Percentiles rank a stretch among this genome's conserved stretches.
Conservation (phyloP, 345 rosid genomes). For the Rubroshorea leprosula region DNA sequence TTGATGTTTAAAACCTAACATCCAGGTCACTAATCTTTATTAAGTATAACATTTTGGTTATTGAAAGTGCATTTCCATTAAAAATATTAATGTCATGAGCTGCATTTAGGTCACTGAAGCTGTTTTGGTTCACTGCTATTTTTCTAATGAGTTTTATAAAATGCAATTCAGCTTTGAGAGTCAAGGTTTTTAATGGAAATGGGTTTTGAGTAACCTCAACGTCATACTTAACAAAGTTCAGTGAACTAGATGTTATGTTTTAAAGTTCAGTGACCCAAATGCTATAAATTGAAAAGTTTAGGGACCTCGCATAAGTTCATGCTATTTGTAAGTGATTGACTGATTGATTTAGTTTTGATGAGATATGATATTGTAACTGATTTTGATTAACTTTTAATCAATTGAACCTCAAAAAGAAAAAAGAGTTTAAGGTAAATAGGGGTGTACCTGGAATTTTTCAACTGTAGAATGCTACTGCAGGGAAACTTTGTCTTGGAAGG, state of each 20-base stretch:
- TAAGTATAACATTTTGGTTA: background rate
- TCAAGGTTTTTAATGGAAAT: background rate
- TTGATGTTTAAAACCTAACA: background rate
- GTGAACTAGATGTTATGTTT: background rate
- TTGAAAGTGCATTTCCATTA: background rate
- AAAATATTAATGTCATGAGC: background rate
- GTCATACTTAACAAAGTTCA: background rate
- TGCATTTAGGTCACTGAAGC: background rate
- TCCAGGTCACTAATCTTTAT: background rate
- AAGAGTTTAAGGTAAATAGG: no score
- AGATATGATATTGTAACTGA: background rate
- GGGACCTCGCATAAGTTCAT: background rate
- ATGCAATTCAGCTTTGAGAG: background rate
- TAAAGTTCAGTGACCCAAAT: background rate
- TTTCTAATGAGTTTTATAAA: no score
- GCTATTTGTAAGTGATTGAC: background rate
- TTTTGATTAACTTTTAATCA: background rate
- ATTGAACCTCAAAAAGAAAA: background rate
- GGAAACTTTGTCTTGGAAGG: slow-evolving; percentile 34
- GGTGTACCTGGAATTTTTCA: background rate
- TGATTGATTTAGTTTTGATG: background rate
- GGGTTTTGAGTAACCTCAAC: background rate
- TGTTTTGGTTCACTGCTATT: no score
- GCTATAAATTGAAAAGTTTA: background rate
- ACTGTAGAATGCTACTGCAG: background rate